A percentile compares a stretch with the other conserved stretches of the same genome.
Evolutionary conservation across 495 filamentous ascomycete species (phyloP).

Genomic region (Xylaria grammica): DNA sequence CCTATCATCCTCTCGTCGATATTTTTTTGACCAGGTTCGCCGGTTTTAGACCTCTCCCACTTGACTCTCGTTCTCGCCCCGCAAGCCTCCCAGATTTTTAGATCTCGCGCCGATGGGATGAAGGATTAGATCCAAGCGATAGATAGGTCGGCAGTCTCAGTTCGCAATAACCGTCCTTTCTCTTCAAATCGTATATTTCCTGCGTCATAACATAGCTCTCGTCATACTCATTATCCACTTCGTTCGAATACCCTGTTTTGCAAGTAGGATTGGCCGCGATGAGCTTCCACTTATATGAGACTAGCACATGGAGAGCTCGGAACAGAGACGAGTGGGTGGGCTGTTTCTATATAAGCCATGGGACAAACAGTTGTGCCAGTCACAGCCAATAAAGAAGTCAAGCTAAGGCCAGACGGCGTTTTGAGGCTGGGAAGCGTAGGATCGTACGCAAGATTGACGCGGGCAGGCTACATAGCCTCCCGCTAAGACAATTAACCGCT

Average conservation of each 20-base stretch:
- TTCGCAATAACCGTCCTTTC: not conserved
- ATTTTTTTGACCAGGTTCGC: not conserved
- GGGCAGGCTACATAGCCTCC: conserved; percentile 19
- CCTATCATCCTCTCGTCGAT: conserved; percentile 29
- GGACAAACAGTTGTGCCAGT: not conserved
- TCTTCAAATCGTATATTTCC: not conserved
- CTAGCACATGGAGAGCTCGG: not conserved
- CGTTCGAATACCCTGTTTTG: not conserved
- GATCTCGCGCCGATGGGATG: not conserved
- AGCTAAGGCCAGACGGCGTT: not conserved
- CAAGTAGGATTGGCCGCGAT: not conserved
- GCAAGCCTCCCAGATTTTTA: not conserved
- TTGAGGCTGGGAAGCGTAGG: not conserved
- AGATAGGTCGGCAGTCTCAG: not conserved
- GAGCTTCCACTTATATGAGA: not conserved
- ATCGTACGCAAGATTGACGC: not conserved
- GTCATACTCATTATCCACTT: not conserved
- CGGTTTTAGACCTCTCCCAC: not conserved
- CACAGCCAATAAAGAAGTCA: not conserved
- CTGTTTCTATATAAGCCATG: conserved; percentile 2
- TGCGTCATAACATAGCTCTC: conserved; percentile 5
- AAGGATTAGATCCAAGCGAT: not conserved
- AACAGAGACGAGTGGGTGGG: not conserved
- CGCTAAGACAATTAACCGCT: not conserved
- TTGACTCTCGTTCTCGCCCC: not conserved